Percentiles rank a stretch among this genome's conserved stretches.
Evolutionary conservation across 768 basidiomycete genomes (phyloP).

Genomic region (Collybia sp.): DNA sequence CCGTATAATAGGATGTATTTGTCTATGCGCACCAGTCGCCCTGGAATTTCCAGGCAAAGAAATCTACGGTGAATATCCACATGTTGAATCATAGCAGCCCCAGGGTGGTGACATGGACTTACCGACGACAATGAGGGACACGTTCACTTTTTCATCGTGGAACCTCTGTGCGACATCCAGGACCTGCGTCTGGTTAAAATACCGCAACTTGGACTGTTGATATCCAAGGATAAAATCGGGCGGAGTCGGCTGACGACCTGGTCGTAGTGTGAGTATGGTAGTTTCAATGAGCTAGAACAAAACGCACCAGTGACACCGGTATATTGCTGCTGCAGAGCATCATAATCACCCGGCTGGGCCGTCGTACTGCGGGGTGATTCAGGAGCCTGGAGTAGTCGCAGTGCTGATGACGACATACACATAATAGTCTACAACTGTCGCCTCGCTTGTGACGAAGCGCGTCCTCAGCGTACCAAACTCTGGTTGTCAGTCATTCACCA

Average conservation of each 20-base stretch:
- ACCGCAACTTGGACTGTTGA: constrained; percentile 32
- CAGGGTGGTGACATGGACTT: background rate
- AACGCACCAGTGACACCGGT: constrained; percentile 27
- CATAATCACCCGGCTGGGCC: constrained; percentile 29
- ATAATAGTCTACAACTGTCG: constrained; percentile 30
- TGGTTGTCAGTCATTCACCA: background rate
- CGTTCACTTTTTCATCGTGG: constrained; percentile 29
- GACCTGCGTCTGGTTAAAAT: constrained; percentile 29
- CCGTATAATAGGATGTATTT: background rate
- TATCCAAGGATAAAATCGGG: constrained; percentile 30
- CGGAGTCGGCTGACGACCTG: constrained; percentile 30
- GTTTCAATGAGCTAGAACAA: background rate
- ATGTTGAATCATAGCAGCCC: background rate
- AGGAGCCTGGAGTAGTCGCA: background rate
- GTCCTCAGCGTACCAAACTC: constrained; percentile 28
- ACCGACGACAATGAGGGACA: constrained; percentile 31
- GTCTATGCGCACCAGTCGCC: constrained; percentile 24
- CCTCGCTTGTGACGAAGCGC: constrained; percentile 24
- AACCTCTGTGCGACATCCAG: constrained; percentile 28
- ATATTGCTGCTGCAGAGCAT: constrained; percentile 28
- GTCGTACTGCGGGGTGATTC: constrained; percentile 18
- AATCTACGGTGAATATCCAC: constrained; percentile 15
- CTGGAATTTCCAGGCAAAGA: constrained; percentile 32
- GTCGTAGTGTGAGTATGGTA: background rate
- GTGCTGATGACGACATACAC: constrained; percentile 15